Evolutionary conservation across 2,329 filamentous ascomycete species (phyloP).

Genomic region (Shiraia sp.): DNA sequence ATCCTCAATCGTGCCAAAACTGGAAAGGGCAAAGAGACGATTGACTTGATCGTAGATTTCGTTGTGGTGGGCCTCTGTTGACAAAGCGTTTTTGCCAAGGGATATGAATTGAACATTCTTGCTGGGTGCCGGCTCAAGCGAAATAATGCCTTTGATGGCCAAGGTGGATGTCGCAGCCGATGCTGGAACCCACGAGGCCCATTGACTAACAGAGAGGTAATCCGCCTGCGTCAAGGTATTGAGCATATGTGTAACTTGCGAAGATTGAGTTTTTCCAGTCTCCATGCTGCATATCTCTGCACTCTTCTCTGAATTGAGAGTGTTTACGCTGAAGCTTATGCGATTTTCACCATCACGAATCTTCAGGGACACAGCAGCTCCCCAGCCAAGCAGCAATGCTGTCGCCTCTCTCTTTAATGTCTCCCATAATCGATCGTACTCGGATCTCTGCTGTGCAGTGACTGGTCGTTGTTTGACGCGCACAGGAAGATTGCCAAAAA

Average conservation of each 20-base stretch:
- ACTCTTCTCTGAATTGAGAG: neutral
- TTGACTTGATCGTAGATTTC: constrained; percentile 80
- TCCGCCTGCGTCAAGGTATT: constrained; percentile 67
- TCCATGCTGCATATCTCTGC: neutral
- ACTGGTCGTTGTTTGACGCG: constrained; percentile 77
- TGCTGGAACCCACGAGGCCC: constrained; percentile 68
- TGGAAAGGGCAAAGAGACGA: constrained; percentile 72
- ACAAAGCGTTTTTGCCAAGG: constrained; percentile 70
- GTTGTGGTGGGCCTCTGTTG: constrained; percentile 60
- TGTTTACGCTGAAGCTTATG: constrained; percentile 41
- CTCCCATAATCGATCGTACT: constrained; percentile 68
- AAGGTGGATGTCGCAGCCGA: constrained; percentile 67
- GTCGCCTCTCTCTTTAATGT: constrained; percentile 62
- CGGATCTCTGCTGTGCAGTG: constrained; percentile 52
- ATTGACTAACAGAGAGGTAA: constrained; percentile 59
- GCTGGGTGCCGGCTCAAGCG: constrained; percentile 68
- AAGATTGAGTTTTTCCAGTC: constrained; percentile 12
- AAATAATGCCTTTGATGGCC: constrained; percentile 72
- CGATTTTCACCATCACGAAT: constrained; percentile 58
- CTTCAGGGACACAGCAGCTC: constrained; percentile 58
- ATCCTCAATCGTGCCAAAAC: constrained; percentile 69
- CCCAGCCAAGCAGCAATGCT: constrained; percentile 73
- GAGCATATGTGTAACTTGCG: constrained; percentile 25
- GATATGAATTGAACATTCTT: constrained; percentile 81
- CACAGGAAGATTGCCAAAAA: constrained; percentile 91